Evolutionary conservation across 345 rosid species (phyloP).

Genomic region (Arabidopsis thaliana): DNA sequence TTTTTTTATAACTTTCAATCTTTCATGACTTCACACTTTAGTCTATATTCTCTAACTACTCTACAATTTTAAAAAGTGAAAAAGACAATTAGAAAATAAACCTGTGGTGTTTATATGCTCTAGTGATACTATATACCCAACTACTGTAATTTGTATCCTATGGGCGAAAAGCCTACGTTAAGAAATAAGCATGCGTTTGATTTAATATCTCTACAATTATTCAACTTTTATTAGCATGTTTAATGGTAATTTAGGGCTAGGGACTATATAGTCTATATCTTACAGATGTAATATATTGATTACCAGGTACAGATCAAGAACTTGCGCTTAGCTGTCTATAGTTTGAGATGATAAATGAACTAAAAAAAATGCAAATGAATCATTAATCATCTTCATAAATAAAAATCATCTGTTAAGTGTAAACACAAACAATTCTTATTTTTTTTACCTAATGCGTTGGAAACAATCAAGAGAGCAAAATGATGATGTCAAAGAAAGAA

Average conservation of each 20-base stretch:
- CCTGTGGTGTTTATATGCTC: slow-evolving; percentile 25
- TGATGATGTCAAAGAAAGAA: slow-evolving; percentile 27
- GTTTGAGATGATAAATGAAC: background rate
- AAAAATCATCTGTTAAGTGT: background rate
- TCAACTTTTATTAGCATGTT: background rate
- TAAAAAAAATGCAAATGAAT: background rate
- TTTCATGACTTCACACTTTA: background rate
- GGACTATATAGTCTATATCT: slow-evolving; percentile 10
- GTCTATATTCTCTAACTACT: background rate
- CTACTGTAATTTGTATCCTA: slow-evolving; percentile 32
- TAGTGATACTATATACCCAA: slow-evolving; percentile 18
- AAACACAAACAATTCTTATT: background rate
- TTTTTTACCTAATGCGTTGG: background rate
- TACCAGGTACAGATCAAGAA: background rate
- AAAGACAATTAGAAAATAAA: slow-evolving; percentile 13
- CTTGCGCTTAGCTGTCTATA: background rate
- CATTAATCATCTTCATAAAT: background rate
- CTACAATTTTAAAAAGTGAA: background rate
- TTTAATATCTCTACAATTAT: background rate
- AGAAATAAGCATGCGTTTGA: slow-evolving; percentile 43
- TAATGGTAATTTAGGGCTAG: slow-evolving; percentile 9
- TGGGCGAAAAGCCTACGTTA: slow-evolving; percentile 33
- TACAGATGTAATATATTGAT: slow-evolving; percentile 11
- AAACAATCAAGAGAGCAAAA: background rate
- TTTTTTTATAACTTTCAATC: background rate